Conservation (phyloP, 306 rosid species). For the Prunus mume region DNA sequence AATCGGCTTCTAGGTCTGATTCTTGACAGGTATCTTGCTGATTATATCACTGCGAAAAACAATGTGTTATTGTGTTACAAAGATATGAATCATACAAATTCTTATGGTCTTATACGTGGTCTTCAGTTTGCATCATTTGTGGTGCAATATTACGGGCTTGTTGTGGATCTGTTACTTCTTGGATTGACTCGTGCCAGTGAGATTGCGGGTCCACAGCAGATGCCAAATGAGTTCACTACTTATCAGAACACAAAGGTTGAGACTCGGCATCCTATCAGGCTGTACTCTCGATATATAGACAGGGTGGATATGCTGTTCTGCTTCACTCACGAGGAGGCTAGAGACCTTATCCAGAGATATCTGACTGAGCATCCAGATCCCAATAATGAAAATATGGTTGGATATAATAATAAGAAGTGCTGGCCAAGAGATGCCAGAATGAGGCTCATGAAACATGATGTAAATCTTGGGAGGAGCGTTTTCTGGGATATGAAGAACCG, state of each 20-base stretch:
- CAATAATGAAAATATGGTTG: conserved; percentile 98
- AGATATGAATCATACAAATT: conserved; percentile 98
- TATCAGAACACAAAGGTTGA: conserved; percentile 97
- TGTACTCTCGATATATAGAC: conserved; percentile 91
- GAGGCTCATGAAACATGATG: conserved; percentile 99
- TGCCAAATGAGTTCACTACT: conserved; percentile 96
- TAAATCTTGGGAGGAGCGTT: conserved; percentile 98
- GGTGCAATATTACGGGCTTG: conserved; percentile 90
- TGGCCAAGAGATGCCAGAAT: conserved; percentile 99
- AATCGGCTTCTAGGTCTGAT: conserved; percentile 95
- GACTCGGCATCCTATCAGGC: conserved; percentile 94
- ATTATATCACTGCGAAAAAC: conserved; percentile 97
- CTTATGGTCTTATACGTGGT: conserved; percentile 97
- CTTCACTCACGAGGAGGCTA: conserved; percentile 95
- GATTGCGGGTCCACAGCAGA: conserved; percentile 98
- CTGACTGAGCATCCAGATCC: conserved; percentile 99
- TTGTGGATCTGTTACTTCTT: conserved; percentile 89
- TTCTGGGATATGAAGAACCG: conserved; percentile 99
- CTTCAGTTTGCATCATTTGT: conserved; percentile 98
- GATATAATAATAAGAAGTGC: conserved; percentile 96
- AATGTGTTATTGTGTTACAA: conserved; percentile 94
- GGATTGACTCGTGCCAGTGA: conserved; percentile 97
- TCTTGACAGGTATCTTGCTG: conserved; percentile 94
- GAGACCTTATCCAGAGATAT: conserved; percentile 96
- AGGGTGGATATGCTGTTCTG: conserved; percentile 91